These are phyloP conservation scores for Narthecium ossifragum DNA, from an alignment of 106 monocot genomes.

Conservation along the genomic window DNA sequence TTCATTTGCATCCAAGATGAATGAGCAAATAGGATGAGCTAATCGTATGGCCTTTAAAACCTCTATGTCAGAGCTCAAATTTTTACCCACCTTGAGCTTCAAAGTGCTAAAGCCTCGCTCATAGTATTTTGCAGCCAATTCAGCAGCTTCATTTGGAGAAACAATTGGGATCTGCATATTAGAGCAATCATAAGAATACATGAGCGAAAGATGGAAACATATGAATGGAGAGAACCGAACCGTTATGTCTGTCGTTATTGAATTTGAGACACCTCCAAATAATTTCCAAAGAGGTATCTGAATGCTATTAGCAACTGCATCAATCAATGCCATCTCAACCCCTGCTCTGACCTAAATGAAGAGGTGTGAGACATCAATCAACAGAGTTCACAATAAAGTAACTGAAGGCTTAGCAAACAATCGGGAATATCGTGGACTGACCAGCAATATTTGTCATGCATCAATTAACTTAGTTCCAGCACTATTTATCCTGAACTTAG, in stretches of 20 bases:
- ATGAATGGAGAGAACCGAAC: slow-evolving; percentile 15
- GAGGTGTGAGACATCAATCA: neutral
- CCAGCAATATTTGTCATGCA: no score
- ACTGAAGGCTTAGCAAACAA: no score
- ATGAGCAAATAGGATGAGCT: slow-evolving; percentile 73
- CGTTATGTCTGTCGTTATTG: slow-evolving; percentile 71
- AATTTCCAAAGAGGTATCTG: slow-evolving; percentile 83
- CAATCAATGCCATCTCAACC: slow-evolving; percentile 94
- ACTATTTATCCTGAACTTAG: no score
- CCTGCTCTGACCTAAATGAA: slow-evolving; percentile 78
- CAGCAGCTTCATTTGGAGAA: slow-evolving; percentile 69
- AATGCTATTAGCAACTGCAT: slow-evolving; percentile 84
- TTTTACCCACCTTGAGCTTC: slow-evolving; percentile 85
- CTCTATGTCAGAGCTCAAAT: slow-evolving; percentile 65
- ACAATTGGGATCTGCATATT: slow-evolving; percentile 85
- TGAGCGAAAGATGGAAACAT: neutral
- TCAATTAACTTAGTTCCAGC: no score
- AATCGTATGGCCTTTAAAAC: slow-evolving; percentile 68
- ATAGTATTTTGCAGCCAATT: slow-evolving; percentile 70
- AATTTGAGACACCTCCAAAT: slow-evolving; percentile 76
- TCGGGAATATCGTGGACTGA: no score
- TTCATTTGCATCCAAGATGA: slow-evolving; percentile 97
- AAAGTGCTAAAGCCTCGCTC: slow-evolving; percentile 64
- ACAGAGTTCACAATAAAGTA: no score
- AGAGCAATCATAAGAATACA: neutral